Conservation (phyloP, 192 early-diverging fungal genomes). For the Backusella tuberculispora region DNA sequence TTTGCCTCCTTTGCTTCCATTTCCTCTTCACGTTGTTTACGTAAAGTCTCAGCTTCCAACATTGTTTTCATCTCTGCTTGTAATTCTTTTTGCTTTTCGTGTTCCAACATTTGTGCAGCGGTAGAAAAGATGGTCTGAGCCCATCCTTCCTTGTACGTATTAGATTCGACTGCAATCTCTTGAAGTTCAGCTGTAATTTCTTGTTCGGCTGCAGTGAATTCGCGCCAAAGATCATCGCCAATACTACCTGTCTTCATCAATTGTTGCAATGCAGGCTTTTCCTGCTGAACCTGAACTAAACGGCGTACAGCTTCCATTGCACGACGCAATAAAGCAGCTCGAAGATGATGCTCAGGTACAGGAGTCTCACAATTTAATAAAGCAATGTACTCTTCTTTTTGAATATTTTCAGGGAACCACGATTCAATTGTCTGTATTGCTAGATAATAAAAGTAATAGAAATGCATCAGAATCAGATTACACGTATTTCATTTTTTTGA, state of each 20-base stretch:
- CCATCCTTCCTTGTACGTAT: slow-evolving; percentile 80
- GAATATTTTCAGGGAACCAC: slow-evolving; percentile 69
- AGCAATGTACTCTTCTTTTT: slow-evolving; percentile 68
- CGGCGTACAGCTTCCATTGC: slow-evolving; percentile 80
- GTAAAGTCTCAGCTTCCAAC: slow-evolving; percentile 13
- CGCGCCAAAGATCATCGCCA: slow-evolving; percentile 80
- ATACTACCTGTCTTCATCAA: slow-evolving; percentile 81
- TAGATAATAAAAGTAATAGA: not conserved
- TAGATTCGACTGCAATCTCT: slow-evolving; percentile 82
- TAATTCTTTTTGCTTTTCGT: slow-evolving; percentile 56
- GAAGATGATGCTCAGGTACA: slow-evolving; percentile 64
- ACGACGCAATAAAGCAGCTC: slow-evolving; percentile 76
- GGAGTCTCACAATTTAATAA: slow-evolving; percentile 60
- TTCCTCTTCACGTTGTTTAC: slow-evolving; percentile 50
- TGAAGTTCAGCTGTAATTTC: slow-evolving; percentile 80
- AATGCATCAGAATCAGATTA: not conserved
- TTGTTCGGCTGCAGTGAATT: slow-evolving; percentile 77
- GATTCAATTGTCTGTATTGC: slow-evolving; percentile 58
- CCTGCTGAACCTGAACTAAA: slow-evolving; percentile 72
- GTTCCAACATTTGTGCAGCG: slow-evolving; percentile 77
- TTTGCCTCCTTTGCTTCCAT: slow-evolving; percentile 47
- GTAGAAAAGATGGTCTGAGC: slow-evolving; percentile 82
- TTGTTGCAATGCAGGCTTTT: slow-evolving; percentile 75
- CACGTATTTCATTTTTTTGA: not conserved
- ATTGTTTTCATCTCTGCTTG: slow-evolving; percentile 42